phyloP scores from a whole-genome alignment of 352 stramenopile species.

The Phytophthora pistaciae region DNA sequence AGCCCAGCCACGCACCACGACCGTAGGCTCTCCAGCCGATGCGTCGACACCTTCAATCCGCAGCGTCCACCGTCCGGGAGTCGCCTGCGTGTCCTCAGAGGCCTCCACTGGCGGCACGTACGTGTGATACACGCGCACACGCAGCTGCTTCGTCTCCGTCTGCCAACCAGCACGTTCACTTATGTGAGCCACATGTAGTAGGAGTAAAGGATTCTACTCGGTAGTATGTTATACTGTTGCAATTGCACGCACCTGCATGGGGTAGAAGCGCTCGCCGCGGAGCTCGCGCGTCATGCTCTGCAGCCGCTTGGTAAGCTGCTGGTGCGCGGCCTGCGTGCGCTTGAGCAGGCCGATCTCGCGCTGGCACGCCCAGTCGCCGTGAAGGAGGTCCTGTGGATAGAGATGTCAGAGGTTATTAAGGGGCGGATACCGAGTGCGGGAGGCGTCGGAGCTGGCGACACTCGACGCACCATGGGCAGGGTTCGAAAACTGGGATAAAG shows the following conservation, averaged over 20 bases:
- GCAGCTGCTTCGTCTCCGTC: slow-evolving; percentile 66
- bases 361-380: slow-evolving; percentile 63
- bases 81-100: slow-evolving; percentile 34
- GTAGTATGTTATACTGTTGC: not conserved
- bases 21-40: slow-evolving; percentile 29
- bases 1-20: slow-evolving; percentile 41
- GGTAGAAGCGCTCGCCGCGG: slow-evolving; percentile 68
- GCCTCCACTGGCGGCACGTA: slow-evolving; percentile 57
- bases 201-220: not conserved
- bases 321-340: slow-evolving; percentile 52
- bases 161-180: slow-evolving; percentile 10
- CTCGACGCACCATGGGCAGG: slow-evolving; percentile 29
- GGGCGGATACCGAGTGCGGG: not conserved
- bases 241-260: slow-evolving; percentile 39
- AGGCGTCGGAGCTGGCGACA: not conserved
- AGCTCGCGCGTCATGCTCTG: slow-evolving; percentile 62
- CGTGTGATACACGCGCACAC: slow-evolving; percentile 69
- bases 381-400: slow-evolving; percentile 46
- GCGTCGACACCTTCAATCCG: slow-evolving; percentile 66
- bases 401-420: not conserved
- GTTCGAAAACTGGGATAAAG: too few species aligned
- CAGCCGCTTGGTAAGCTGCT: slow-evolving; percentile 56
- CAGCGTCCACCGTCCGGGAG: slow-evolving; percentile 68
- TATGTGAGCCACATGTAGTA: not conserved
- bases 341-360: slow-evolving; percentile 66